Percentiles rank a stretch among this genome's conserved stretches.
Conservation (phyloP, 805 yeast species). For the Scheffersomyces coipomensis region DNA sequence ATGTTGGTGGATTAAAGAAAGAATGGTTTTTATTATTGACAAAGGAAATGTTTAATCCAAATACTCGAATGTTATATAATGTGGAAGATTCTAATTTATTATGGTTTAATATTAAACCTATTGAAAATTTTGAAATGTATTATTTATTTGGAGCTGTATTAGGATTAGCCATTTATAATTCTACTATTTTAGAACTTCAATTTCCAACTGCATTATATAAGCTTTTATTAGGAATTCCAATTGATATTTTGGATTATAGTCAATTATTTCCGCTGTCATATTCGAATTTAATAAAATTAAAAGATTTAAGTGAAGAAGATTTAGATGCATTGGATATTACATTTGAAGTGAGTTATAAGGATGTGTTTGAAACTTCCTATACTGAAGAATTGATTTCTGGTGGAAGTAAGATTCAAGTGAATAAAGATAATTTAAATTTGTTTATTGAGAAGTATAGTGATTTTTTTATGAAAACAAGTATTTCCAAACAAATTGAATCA, state of each 20-base stretch:
- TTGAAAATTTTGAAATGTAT: slow-evolving; percentile 52
- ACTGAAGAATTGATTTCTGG: slow-evolving; percentile 53
- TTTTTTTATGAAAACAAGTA: slow-evolving; percentile 57
- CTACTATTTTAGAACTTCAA: slow-evolving; percentile 77
- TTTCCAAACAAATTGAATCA: slow-evolving; percentile 50
- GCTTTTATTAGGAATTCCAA: slow-evolving; percentile 56
- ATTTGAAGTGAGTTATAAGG: slow-evolving; percentile 63
- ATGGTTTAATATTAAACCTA: slow-evolving; percentile 67
- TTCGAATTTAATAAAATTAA: slow-evolving; percentile 28
- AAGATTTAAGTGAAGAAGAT: slow-evolving; percentile 22
- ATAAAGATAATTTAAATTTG: slow-evolving; percentile 51
- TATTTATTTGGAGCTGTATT: slow-evolving; percentile 80
- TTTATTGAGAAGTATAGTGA: slow-evolving; percentile 65
- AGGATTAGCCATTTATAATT: slow-evolving; percentile 89
- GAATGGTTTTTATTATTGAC: slow-evolving; percentile 89
- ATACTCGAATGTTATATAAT: slow-evolving; percentile 62
- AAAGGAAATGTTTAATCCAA: slow-evolving; percentile 65
- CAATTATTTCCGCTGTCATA: slow-evolving; percentile 70
- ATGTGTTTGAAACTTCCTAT: slow-evolving; percentile 42
- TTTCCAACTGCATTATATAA: slow-evolving; percentile 80
- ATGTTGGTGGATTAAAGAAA: slow-evolving; percentile 91
- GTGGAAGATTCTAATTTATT: slow-evolving; percentile 67
- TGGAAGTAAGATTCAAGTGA: slow-evolving; percentile 60
- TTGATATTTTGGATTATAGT: slow-evolving; percentile 61
- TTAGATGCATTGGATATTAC: slow-evolving; percentile 45